Evolutionary conservation across 2,329 filamentous ascomycete species (phyloP), one percentile per base, ranked within the genome.

Genomic region (Aspergillus pseudonomiae): DNA sequence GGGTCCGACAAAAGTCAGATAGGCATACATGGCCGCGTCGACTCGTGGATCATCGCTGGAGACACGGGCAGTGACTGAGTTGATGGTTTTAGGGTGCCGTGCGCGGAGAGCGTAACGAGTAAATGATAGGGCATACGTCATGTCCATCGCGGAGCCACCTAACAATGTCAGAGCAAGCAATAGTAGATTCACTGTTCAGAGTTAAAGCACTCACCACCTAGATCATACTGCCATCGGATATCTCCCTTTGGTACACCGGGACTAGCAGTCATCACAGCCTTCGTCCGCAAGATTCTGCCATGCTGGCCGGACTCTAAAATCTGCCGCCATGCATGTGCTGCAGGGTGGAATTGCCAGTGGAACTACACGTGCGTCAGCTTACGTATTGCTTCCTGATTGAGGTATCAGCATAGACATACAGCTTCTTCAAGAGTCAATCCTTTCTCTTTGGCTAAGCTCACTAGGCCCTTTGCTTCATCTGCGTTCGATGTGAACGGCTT

Each of bases 41-140:
- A 77, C 68, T 16, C 73, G 69, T 7, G 62, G 57, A 45, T 77
- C 73, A 9, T 65, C 58, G 10, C 61, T 64, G 14, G 69, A 77
- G 24, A 62, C 66, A 39, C 67, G 67, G 53, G 60, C 70, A 52
- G 70, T 70, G 32, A 74, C 74, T 39, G 73, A 75, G 54, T 73
- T 75, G 70, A 75, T 76, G 68, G 62, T 64, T 58, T 61, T 69
- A 52, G 68, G 75, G 0, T 55, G 58, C 68, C 19, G 69, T n/a
- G 65, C 75, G 67, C 63, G 73, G n/a, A 67, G 66, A 9, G 67
- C 73, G 69, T 63, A 80, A 56, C 75, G 72, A 5, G 75, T 77
- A 53, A 74, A 74, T 2, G 71, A 73, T 3, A 77, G 64, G 0
- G 74, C 73, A 63, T 81, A 78, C 0, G 77, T 73, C 64, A 79